Percentiles rank a stretch among this genome's conserved stretches.
Evolutionary conservation across 345 rosid species (phyloP).

Genomic region (Populus ilicifolia): DNA sequence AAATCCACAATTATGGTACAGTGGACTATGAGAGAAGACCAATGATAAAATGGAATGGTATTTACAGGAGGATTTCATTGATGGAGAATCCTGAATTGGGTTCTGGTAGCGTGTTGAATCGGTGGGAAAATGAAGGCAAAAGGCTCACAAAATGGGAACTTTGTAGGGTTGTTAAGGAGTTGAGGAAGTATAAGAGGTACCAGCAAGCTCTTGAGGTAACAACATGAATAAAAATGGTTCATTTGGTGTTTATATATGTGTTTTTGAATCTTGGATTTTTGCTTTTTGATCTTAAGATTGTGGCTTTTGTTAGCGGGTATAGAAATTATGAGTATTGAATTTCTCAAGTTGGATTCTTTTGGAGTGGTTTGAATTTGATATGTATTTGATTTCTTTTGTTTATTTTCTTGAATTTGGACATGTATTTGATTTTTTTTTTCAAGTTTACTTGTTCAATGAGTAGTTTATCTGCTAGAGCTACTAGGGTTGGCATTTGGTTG

Average conservation of each 20-base stretch:
- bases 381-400: too few relatives aligned
- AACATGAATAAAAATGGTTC: background rate
- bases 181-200: constrained; percentile 73
- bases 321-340: background rate
- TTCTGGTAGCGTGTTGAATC: constrained; percentile 59
- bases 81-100: constrained; percentile 80
- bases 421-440: too few relatives aligned
- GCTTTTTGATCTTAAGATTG: background rate
- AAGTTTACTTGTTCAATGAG: background rate
- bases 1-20: constrained; percentile 68
- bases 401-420: too few relatives aligned
- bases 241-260: background rate
- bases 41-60: constrained; percentile 63
- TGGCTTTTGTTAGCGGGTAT: background rate
- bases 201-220: constrained; percentile 80
- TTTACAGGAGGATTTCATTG: constrained; percentile 68
- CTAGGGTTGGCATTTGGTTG: background rate
- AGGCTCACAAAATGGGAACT: constrained; percentile 85
- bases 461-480: background rate
- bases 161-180: constrained; percentile 78
- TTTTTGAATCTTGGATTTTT: background rate
- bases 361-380: background rate
- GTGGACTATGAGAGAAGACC: constrained; percentile 74
- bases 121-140: constrained; percentile 65
- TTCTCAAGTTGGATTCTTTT: background rate